phyloP scores from a whole-genome alignment of 2,329 filamentous ascomycete species.

The Aspergillus clavatus region DNA sequence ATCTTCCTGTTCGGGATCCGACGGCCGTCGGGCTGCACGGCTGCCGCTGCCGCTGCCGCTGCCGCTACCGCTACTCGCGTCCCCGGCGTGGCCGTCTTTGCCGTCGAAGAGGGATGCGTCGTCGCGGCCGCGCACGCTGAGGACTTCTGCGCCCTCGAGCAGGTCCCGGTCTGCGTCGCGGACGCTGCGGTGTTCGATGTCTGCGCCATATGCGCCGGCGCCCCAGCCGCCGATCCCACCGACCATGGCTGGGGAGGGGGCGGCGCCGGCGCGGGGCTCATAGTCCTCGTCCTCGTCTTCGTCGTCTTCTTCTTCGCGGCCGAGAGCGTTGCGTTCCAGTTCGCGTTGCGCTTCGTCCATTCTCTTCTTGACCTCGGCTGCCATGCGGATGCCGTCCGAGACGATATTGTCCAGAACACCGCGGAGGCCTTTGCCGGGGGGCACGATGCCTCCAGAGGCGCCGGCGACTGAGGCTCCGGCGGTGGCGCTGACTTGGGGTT shows the following conservation, averaged over 20 bases:
- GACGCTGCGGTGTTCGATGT: slow-evolving; percentile 60
- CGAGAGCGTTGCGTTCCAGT: slow-evolving; percentile 73
- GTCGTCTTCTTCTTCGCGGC: slow-evolving; percentile 63
- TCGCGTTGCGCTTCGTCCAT: slow-evolving; percentile 97
- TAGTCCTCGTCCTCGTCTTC: slow-evolving; percentile 67
- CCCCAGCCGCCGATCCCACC: slow-evolving; percentile 36
- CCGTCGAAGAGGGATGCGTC: slow-evolving; percentile 27
- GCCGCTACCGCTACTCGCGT: not conserved
- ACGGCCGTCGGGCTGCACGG: slow-evolving; percentile 9
- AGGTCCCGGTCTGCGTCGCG: slow-evolving; percentile 65
- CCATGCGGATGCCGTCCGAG: slow-evolving; percentile 93
- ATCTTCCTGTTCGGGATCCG: slow-evolving; percentile 16
- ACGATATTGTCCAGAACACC: slow-evolving; percentile 97
- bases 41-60: slow-evolving; percentile 5
- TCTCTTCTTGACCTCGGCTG: slow-evolving; percentile 80
- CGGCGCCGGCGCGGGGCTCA: slow-evolving; percentile 32
- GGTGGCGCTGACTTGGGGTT: slow-evolving; percentile 34
- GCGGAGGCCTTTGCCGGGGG: slow-evolving; percentile 68
- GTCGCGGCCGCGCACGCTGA: slow-evolving; percentile 39
- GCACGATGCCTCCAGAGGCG: slow-evolving; percentile 56
- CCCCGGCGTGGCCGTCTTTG: slow-evolving; percentile 14
- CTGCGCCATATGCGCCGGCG: slow-evolving; percentile 46
- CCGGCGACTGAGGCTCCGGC: slow-evolving; percentile 42
- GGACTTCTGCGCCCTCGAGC: slow-evolving; percentile 68
- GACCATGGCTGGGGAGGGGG: slow-evolving; percentile 25